Conservation (phyloP, 1,284 basidiomycete species). For the Porodaedalea pini region DNA sequence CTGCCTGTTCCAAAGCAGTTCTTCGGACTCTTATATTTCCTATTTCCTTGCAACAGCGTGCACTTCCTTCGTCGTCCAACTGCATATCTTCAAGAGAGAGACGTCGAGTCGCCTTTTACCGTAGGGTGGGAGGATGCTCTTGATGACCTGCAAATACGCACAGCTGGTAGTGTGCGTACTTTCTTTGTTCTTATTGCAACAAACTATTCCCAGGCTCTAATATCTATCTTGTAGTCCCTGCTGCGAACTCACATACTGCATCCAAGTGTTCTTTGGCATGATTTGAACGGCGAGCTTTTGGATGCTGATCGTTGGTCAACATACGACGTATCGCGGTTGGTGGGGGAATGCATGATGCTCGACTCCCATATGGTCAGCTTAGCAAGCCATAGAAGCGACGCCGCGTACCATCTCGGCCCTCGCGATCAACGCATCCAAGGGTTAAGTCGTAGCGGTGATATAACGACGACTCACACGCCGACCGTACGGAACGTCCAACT, state of each 20-base stretch:
- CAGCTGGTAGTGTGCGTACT: constrained; percentile 51
- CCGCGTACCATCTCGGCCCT: not conserved
- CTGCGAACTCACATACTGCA: constrained; percentile 74
- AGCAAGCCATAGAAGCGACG: not conserved
- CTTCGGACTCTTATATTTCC: constrained; percentile 81
- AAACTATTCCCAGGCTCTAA: constrained; percentile 10
- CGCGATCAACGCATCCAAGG: not conserved
- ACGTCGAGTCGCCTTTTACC: constrained; percentile 52
- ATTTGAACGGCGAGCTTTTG: constrained; percentile 59
- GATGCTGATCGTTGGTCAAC: constrained; percentile 63
- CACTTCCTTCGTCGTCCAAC: constrained; percentile 69
- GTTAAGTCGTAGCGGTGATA: constrained; percentile 2
- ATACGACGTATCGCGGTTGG: constrained; percentile 64
- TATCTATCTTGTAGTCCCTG: constrained; percentile 46
- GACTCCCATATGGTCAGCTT: constrained; percentile 51
- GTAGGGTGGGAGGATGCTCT: constrained; percentile 62
- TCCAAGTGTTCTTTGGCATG: constrained; percentile 65
- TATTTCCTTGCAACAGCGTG: constrained; percentile 82
- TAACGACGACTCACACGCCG: constrained; percentile 14
- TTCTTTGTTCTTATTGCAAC: not conserved
- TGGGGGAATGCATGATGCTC: constrained; percentile 69
- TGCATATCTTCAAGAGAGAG: constrained; percentile 52
- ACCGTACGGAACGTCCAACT: constrained; percentile 19
- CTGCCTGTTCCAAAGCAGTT: constrained; percentile 56
- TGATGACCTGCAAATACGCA: constrained; percentile 69